A percentile compares a stretch with the other conserved stretches of the same genome.
Conservation (phyloP, 2,329 filamentous ascomycete genomes). For the Sporothrix schenckii region DNA sequence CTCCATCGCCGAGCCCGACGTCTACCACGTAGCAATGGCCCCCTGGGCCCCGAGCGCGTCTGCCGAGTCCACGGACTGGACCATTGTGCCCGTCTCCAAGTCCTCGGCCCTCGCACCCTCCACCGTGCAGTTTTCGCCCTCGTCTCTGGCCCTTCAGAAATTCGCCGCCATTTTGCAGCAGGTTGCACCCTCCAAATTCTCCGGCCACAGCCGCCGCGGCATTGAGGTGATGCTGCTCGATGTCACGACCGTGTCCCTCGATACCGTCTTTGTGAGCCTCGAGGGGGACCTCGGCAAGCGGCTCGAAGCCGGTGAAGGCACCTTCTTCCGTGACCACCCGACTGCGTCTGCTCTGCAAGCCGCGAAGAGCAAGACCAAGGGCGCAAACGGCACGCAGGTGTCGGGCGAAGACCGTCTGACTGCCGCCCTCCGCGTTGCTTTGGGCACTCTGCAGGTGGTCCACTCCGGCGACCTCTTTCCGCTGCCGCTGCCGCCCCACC, state of each 20-base stretch:
- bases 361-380: conserved; percentile 42
- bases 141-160: conserved; percentile 72
- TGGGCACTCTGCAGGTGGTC: conserved; percentile 73
- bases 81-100: conserved; percentile 74
- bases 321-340: conserved; percentile 71
- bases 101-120: conserved; percentile 70
- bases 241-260: conserved; percentile 75
- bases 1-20: conserved; percentile 42
- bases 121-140: conserved; percentile 77
- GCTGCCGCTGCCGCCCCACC: conserved; percentile 78
- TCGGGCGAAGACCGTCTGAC: conserved; percentile 62
- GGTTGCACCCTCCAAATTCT: conserved; percentile 73
- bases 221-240: conserved; percentile 85
- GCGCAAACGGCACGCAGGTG: conserved; percentile 39
- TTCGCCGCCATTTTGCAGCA: conserved; percentile 75
- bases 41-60: conserved; percentile 67
- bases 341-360: conserved; percentile 36
- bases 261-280: conserved; percentile 83
- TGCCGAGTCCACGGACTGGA: conserved; percentile 73
- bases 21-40: conserved; percentile 70
- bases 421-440: conserved; percentile 70
- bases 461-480: conserved; percentile 80
- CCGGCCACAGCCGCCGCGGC: conserved; percentile 70
- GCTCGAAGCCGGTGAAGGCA: conserved; percentile 80
- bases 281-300: conserved; percentile 79